phyloP scores from a whole-genome alignment of 805 yeast species.

The Kodamaea neixiangensis region DNA sequence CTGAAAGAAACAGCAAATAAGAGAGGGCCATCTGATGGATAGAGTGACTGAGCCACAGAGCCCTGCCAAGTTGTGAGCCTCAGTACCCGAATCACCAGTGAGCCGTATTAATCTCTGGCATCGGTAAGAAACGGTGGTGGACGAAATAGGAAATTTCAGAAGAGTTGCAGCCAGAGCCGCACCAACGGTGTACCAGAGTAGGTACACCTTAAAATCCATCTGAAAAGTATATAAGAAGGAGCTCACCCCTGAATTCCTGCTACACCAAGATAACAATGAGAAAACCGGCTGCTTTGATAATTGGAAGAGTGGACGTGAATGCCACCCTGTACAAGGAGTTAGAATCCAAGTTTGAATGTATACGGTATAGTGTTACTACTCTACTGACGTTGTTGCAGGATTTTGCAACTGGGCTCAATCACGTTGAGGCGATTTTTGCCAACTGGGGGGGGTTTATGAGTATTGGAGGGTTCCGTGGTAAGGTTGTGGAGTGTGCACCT shows the following conservation, averaged over 20 bases:
- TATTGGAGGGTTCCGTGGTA: constrained; percentile 24
- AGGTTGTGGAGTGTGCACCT: constrained; percentile 21
- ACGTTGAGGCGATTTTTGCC: constrained; percentile 26
- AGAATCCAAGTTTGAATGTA: constrained; percentile 20
- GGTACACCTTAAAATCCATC: neutral
- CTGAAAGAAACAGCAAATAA: too few relatives aligned
- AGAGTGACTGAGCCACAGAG: too few relatives aligned
- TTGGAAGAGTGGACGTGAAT: constrained; percentile 22
- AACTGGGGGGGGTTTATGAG: constrained; percentile 25
- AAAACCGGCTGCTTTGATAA: constrained; percentile 22
- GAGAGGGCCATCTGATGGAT: too few relatives aligned
- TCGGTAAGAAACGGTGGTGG: neutral
- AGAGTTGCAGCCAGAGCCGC: neutral
- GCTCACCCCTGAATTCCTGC: neutral
- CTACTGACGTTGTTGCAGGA: constrained; percentile 19
- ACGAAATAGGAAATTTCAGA: neutral
- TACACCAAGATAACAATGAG: constrained; percentile 7
- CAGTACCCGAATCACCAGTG: too few relatives aligned
- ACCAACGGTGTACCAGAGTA: neutral
- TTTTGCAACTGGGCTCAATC: constrained; percentile 16
- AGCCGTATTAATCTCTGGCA: neutral
- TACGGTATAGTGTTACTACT: constrained; percentile 19
- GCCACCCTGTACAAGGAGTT: constrained; percentile 20
- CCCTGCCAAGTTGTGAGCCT: too few relatives aligned
- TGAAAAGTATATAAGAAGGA: neutral